phyloP scores from a whole-genome alignment of 495 filamentous ascomycete genomes.

The Aspergillus avenaceus region DNA sequence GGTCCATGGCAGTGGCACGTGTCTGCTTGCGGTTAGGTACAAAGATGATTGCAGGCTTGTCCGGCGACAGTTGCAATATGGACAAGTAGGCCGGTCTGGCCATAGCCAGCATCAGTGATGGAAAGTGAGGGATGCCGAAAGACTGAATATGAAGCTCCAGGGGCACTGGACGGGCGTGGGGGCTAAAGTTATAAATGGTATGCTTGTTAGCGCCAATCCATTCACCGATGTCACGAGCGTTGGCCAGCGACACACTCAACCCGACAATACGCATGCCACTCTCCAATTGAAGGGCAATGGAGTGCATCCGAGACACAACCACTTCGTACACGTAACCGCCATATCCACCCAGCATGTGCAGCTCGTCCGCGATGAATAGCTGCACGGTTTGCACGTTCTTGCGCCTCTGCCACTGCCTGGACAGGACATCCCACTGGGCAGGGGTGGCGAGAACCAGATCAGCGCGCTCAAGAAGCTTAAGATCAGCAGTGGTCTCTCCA shows the following conservation, averaged over 20 bases:
- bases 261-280: conserved; percentile 83
- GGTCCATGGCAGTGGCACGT: conserved; percentile 81
- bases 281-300: conserved; percentile 85
- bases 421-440: conserved; percentile 91
- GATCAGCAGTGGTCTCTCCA: conserved; percentile 86
- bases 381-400: conserved; percentile 91
- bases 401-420: conserved; percentile 89
- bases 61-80: conserved; percentile 75
- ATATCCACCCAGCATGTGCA: conserved; percentile 92
- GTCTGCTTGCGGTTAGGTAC: conserved; percentile 91
- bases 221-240: conserved; percentile 88
- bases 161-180: conserved; percentile 78
- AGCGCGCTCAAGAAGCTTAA: conserved; percentile 82
- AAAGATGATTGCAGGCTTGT: conserved; percentile 88
- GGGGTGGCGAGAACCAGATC: conserved; percentile 94
- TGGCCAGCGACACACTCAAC: conserved; percentile 87
- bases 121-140: conserved; percentile 94
- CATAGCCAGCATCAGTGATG: conserved; percentile 97
- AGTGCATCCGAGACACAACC: conserved; percentile 95
- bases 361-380: conserved; percentile 92
- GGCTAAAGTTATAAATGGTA: conserved; percentile 97
- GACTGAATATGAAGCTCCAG: conserved; percentile 94
- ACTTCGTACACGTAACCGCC: conserved; percentile 91
- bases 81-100: conserved; percentile 86
- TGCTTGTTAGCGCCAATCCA: conserved; percentile 99